Conservation (phyloP, 2,329 filamentous ascomycete genomes). For the Nemania abortiva region DNA sequence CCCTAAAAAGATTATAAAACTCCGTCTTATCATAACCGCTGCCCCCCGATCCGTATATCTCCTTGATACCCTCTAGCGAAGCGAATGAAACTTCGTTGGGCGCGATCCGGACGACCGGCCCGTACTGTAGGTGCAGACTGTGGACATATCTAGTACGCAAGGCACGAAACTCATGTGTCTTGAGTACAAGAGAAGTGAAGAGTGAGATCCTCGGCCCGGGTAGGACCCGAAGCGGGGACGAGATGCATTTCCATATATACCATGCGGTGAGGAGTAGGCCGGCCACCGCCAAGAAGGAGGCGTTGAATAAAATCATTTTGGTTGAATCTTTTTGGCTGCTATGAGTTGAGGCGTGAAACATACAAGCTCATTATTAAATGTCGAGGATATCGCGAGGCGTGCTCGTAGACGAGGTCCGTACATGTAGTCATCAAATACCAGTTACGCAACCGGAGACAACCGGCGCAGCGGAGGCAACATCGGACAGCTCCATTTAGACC, state of each 20-base stretch:
- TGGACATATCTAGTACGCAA: conserved; percentile 68
- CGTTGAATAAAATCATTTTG: conserved; percentile 46
- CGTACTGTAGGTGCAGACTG: conserved; percentile 65
- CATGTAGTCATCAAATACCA: not conserved
- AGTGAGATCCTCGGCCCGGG: conserved; percentile 63
- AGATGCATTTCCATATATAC: conserved; percentile 48
- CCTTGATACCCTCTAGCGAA: conserved; percentile 67
- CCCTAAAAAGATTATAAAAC: conserved; percentile 71
- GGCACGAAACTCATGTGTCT: conserved; percentile 68
- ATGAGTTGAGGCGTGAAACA: not conserved
- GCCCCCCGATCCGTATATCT: conserved; percentile 72
- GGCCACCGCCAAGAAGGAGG: conserved; percentile 37
- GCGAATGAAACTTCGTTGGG: conserved; percentile 72
- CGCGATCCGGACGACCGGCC: conserved; percentile 67
- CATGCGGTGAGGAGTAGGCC: conserved; percentile 35
- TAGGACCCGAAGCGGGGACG: conserved; percentile 57
- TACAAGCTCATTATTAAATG: not conserved
- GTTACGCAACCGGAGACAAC: not conserved
- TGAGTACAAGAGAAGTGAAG: conserved; percentile 64
- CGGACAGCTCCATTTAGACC: not conserved
- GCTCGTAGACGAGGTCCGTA: not conserved
- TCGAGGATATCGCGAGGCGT: not conserved
- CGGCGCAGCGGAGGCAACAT: conserved; percentile 13
- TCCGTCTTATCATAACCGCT: conserved; percentile 75
- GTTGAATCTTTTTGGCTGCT: not conserved